Evolutionary conservation across 257 asterid genomes (phyloP).

Genomic region (Fraxinus cuspidata): DNA sequence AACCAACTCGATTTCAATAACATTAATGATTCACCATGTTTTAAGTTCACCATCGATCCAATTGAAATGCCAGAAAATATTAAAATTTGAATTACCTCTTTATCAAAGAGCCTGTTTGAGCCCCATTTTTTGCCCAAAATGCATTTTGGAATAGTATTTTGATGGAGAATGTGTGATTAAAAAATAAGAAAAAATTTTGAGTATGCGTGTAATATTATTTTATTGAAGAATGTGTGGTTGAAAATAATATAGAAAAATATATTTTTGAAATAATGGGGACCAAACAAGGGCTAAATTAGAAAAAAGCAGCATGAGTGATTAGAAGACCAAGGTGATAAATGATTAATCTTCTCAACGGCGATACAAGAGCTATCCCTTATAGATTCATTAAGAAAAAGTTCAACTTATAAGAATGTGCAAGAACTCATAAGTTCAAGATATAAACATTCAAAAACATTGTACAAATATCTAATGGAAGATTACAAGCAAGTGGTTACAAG

Average conservation of each 20-base stretch:
- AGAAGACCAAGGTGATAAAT: background rate
- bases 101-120: background rate
- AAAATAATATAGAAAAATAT: no score
- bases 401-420: background rate
- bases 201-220: no score
- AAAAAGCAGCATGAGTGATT: background rate
- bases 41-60: background rate
- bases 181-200: no score
- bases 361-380: background rate
- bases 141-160: no score
- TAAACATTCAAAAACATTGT: background rate
- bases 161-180: no score
- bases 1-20: background rate
- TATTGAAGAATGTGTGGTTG: no score
- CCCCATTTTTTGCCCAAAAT: no score
- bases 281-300: background rate
- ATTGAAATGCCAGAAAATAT: background rate
- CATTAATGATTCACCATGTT: background rate
- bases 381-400: background rate
- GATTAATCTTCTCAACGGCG: background rate
- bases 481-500: background rate
- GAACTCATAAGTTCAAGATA: background rate
- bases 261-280: no score
- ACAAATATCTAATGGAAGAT: background rate
- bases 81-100: background rate